Conservation (phyloP, 2,329 filamentous ascomycete species). For the Arthrobotrys sinensis region DNA sequence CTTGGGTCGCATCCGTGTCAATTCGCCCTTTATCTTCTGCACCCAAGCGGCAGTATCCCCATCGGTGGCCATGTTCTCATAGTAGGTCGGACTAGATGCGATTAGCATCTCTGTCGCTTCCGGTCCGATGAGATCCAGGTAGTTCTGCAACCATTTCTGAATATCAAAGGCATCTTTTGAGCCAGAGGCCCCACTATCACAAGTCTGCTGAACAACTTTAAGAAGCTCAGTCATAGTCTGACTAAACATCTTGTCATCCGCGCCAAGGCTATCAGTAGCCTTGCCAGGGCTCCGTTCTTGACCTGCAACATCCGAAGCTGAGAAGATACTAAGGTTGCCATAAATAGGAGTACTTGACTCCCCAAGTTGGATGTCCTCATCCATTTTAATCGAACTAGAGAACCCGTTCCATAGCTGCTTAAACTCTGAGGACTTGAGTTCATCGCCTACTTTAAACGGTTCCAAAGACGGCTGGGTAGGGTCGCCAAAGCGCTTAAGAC, state of each 20-base stretch:
- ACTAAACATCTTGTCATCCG: slow-evolving; percentile 30
- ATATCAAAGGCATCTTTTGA: slow-evolving; percentile 34
- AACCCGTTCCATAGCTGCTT: slow-evolving; percentile 53
- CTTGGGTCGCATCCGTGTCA: not conserved
- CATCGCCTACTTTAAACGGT: not conserved
- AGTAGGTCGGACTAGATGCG: slow-evolving; percentile 34
- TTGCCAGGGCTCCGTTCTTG: not conserved
- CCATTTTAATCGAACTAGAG: slow-evolving; percentile 44
- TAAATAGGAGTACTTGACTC: not conserved
- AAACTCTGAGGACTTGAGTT: slow-evolving; percentile 34
- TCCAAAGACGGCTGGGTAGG: not conserved
- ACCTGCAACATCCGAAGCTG: not conserved
- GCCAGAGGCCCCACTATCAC: slow-evolving; percentile 6
- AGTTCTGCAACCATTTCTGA: slow-evolving; percentile 34
- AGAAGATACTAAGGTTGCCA: slow-evolving; percentile 10
- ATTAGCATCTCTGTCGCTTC: slow-evolving; percentile 32
- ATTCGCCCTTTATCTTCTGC: slow-evolving; percentile 32
- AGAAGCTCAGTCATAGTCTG: slow-evolving; percentile 43
- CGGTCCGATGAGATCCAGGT: slow-evolving; percentile 17
- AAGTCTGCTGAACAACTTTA: slow-evolving; percentile 43
- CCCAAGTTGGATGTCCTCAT: slow-evolving; percentile 39
- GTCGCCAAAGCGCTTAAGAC: not conserved
- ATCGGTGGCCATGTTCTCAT: slow-evolving; percentile 38
- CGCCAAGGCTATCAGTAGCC: not conserved
- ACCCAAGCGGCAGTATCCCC: slow-evolving; percentile 21